phyloP scores from a whole-genome alignment of 176 grass and related monocot species.

The maize (Zea mays) region DNA sequence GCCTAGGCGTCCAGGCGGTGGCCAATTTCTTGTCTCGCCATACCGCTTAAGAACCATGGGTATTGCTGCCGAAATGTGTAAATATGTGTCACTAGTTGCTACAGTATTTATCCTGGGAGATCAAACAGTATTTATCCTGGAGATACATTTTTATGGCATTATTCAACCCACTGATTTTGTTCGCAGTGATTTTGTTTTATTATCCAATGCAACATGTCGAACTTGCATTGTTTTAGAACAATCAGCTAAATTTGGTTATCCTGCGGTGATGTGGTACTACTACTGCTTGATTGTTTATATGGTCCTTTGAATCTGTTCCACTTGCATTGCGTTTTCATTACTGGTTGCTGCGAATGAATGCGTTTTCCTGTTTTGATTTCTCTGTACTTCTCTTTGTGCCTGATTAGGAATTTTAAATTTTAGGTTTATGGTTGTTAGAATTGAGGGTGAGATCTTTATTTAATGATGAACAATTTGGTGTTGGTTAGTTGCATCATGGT shows the following conservation, averaged over 20 bases:
- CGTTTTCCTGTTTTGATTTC: slow-evolving; percentile 1
- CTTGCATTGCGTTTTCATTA: neutral
- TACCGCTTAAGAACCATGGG: no score
- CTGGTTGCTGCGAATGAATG: neutral
- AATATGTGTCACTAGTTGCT: neutral
- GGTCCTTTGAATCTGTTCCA: neutral
- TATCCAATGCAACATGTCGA: neutral
- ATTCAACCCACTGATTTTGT: neutral
- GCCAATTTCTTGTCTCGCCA: no score
- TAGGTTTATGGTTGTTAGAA: slow-evolving; percentile 24
- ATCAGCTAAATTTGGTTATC: neutral
- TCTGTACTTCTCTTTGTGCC: neutral
- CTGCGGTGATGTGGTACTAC: neutral
- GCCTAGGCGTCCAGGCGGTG: no score
- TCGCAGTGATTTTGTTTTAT: neutral
- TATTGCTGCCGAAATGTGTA: neutral
- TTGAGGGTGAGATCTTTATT: slow-evolving; percentile 17
- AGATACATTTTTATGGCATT: slow-evolving; percentile 6
- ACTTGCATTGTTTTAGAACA: neutral
- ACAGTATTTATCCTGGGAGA: neutral
- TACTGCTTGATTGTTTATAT: neutral
- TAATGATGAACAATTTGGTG: slow-evolving; percentile 22
- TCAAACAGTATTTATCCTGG: neutral
- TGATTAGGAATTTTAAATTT: slow-evolving; percentile 1
- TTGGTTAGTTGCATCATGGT: slow-evolving; percentile 23